Conservation (phyloP, 2,329 filamentous ascomycete genomes). For the Malbranchea cinnamomea region DNA sequence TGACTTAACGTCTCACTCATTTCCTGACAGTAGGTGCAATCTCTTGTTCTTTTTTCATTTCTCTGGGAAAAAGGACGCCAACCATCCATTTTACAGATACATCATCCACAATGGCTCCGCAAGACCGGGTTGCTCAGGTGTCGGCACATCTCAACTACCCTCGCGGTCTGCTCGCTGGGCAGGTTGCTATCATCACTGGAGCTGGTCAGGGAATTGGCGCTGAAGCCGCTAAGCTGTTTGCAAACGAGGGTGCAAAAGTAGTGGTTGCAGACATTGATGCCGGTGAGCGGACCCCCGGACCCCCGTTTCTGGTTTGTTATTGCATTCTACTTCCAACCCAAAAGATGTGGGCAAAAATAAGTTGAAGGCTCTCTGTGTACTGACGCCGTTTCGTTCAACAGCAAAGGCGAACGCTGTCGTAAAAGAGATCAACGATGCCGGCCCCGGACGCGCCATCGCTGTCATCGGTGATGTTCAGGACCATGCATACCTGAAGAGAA, state of each 20-base stretch:
- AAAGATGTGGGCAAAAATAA: no score
- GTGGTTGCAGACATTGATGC: slow-evolving; percentile 71
- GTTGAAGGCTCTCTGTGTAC: no score
- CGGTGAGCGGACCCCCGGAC: no score
- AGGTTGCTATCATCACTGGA: slow-evolving; percentile 78
- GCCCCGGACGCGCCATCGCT: slow-evolving; percentile 51
- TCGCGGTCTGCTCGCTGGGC: slow-evolving; percentile 59
- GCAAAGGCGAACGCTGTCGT: slow-evolving; percentile 56
- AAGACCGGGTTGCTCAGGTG: slow-evolving; percentile 52
- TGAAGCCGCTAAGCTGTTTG: slow-evolving; percentile 66
- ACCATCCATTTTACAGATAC: no score
- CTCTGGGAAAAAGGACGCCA: background rate
- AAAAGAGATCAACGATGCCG: slow-evolving; percentile 50
- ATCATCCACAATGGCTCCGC: slow-evolving; percentile 26
- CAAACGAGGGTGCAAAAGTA: slow-evolving; percentile 76
- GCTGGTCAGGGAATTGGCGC: slow-evolving; percentile 79
- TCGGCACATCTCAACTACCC: slow-evolving; percentile 70
- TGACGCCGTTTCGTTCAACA: no score
- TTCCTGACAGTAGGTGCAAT: no score
- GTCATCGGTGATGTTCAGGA: slow-evolving; percentile 66
- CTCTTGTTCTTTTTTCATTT: no score
- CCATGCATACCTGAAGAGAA: slow-evolving; percentile 50
- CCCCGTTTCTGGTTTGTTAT: no score
- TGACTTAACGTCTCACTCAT: no score
- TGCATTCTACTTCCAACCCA: no score